Evolutionary conservation across 305 asterid species (phyloP), one percentile per base, ranked within the genome.

Genomic region (Fraxinus sp.): DNA sequence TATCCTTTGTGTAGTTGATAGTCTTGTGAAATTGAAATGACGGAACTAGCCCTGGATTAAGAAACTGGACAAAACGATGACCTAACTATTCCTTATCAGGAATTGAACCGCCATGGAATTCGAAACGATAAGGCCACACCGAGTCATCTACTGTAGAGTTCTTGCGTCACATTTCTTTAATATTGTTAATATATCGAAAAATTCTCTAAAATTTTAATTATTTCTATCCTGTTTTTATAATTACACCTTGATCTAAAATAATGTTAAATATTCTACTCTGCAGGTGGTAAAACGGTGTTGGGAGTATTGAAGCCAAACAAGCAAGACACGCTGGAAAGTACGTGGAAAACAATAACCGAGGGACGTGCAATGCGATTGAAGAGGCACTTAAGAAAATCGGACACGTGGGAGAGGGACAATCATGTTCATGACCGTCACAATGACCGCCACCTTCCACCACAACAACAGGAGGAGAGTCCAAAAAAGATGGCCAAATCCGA

Each of bases 261-360:
- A 5, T 55, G 22, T 55, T 55, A n/a, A 55, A 55, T n/a, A 5
- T n/a, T 13, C 18, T 20, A 62, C 7, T 66, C 26, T 2, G 13
- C 88, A 93, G 97, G 97, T 77, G 92, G 91, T 57, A 92, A 88
- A 87, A 81, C 87, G 24, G 91, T 87, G 80, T 24, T 93, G 80
- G 91, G 95, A 71, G 97, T 93, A 28, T 86, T 92, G 7, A 91
- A 87, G 28, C 88, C 90, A 0, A 93, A 70, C 91, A 87, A 66
- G 85, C 95, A 92, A 9, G 98, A 92, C 87, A 95, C 98, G 24
- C 76, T 93, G 76, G 97, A 93, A 87, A 93, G 86, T 85, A 92
- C 98, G 76, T 95, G 98, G 98, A 93, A 88, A 79, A 88, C 94
- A 0, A 95, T 93, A 77, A 93, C 97, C 0, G 97, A 95, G 68